Evolutionary conservation across 805 yeast species (phyloP).

Genomic region (Hanseniaspora vineae): DNA sequence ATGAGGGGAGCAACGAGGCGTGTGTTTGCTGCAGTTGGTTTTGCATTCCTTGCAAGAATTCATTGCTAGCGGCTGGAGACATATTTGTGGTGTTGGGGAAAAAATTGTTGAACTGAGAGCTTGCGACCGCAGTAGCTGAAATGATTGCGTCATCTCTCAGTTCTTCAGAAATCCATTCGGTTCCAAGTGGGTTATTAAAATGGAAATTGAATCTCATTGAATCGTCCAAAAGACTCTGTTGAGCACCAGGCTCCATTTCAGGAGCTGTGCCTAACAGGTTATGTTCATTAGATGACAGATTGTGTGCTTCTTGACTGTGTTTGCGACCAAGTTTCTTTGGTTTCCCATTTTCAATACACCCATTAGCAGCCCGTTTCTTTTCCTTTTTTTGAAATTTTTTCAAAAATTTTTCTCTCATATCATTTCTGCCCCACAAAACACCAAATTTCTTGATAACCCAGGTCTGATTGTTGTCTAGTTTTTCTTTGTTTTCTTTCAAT

Average conservation of each 20-base stretch:
- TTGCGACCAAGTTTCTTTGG: slow-evolving; percentile 1
- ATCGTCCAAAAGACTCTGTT: neutral
- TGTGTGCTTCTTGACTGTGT: neutral
- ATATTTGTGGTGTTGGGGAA: too few relatives aligned
- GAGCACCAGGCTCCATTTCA: too few relatives aligned
- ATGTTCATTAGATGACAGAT: neutral
- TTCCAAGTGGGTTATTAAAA: slow-evolving; percentile 24
- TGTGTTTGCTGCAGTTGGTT: too few relatives aligned
- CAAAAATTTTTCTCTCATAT: slow-evolving; percentile 13
- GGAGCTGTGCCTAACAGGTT: too few relatives aligned
- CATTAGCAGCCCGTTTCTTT: neutral
- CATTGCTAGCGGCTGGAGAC: too few relatives aligned
- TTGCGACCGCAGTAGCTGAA: slow-evolving; percentile 44
- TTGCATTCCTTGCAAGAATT: too few relatives aligned
- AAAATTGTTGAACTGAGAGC: neutral
- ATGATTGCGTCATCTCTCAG: slow-evolving; percentile 57
- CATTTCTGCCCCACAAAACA: slow-evolving; percentile 43
- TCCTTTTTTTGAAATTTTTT: slow-evolving; percentile 7
- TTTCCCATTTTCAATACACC: slow-evolving; percentile 1
- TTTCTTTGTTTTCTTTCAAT: slow-evolving; percentile 35
- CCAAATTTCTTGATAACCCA: slow-evolving; percentile 70
- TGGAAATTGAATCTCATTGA: slow-evolving; percentile 7
- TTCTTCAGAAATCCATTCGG: slow-evolving; percentile 61
- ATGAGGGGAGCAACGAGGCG: too few relatives aligned
- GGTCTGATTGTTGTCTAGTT: slow-evolving; percentile 32